A percentile compares a stretch with the other conserved stretches of the same genome.
These are phyloP conservation scores for Botrytis galanthina DNA, from an alignment of 2,329 filamentous ascomycete species.

Conservation along the genomic window DNA sequence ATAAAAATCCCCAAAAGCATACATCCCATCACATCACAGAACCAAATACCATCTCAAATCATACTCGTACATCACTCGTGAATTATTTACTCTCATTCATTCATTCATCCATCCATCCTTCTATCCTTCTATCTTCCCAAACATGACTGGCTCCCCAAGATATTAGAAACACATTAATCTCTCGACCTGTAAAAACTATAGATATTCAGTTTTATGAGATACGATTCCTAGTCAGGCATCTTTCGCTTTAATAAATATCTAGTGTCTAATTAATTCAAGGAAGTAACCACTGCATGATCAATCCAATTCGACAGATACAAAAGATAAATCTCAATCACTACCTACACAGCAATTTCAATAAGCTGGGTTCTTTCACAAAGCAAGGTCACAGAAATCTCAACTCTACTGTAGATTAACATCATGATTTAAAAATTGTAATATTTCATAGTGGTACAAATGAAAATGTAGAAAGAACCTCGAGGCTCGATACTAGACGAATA, in stretches of 20 bases:
- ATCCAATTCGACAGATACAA: not conserved
- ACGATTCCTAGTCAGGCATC: not conserved
- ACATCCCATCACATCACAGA: too few relatives aligned
- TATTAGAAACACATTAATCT: not conserved
- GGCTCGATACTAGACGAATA: not conserved
- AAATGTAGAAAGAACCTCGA: not conserved
- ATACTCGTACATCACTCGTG: accelerated
- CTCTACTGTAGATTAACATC: not conserved
- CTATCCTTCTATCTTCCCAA: not conserved
- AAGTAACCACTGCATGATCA: not conserved
- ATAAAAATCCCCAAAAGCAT: too few relatives aligned
- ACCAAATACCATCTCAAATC: too few relatives aligned
- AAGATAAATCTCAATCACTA: accelerated
- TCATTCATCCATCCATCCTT: too few relatives aligned
- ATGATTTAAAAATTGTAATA: not conserved
- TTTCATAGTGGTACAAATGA: not conserved
- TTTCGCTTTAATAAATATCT: not conserved
- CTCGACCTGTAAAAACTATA: not conserved
- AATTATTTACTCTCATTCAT: not conserved
- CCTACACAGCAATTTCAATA: not conserved
- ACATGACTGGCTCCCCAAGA: too few relatives aligned
- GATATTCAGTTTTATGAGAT: not conserved
- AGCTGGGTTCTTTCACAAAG: not conserved
- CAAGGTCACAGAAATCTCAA: not conserved
- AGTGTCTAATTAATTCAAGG: not conserved